Evolutionary conservation across 495 filamentous ascomycete genomes (phyloP), one percentile per base, ranked within the genome.

Genomic region (Neurospora terricola): DNA sequence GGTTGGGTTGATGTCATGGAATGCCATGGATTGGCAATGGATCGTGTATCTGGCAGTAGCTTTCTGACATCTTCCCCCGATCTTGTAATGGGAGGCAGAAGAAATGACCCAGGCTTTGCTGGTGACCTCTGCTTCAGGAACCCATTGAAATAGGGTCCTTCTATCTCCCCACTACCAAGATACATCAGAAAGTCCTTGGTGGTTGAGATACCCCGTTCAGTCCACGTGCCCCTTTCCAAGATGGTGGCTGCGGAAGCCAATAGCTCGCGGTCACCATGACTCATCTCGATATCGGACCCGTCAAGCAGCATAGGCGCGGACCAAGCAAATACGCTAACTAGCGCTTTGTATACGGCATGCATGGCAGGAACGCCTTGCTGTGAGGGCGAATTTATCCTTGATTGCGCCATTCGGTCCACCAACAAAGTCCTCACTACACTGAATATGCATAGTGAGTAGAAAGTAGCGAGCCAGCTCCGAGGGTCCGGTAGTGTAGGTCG

Each of bases 391-490:
- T 69, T 59, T 36, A 78, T 70, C 42, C 81, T 77, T 3, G 78
- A 76, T 68, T 81, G 81, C 40, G 82, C 78, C 21, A 82, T 81
- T 16, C 84, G 74, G 72, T 86, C 85, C 12, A 82, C 80, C 14
- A 86, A 74, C 1, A 86, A 77, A 8, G 85, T 85, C 71, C 81
- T 82, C 40, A 85, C 82, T n/a, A 85, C 76, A 76, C 83, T 85
- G 71, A 86, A 86, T 45, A 86, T 84, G 75, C 84, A 86, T 37
- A 86, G 76, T 5, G 85, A 84, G 71, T 83, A 78, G 70, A 86
- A 84, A 27, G 80, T 73, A n/a, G 85, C 82, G 4, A 85, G 73
- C 85, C 85, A 86, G 45, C 73, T 81, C 73, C 80, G 83, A 1
- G 81, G 77, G n/a, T 81, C 81, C 21, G 81, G 76, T 6, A 80